phyloP scores from a whole-genome alignment of 2,329 filamentous ascomycete genomes.

The Rhynchosporium secalis region DNA sequence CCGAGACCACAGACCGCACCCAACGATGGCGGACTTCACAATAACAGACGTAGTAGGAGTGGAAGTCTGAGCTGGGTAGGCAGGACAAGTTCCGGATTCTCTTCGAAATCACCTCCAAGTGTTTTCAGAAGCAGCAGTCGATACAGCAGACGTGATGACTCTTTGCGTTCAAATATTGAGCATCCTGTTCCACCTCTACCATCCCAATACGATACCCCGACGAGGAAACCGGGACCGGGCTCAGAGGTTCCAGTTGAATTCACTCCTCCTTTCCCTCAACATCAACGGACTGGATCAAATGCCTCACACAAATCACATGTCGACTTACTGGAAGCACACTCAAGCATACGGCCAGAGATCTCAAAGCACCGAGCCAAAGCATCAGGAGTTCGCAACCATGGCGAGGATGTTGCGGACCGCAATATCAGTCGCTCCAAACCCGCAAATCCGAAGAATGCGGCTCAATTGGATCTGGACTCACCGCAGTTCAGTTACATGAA shows the following conservation, averaged over 20 bases:
- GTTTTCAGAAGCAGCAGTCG: constrained; percentile 18
- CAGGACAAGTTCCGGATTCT: constrained; percentile 30
- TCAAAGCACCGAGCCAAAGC: constrained; percentile 49
- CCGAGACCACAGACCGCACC: constrained; percentile 28
- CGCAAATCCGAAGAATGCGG: neutral
- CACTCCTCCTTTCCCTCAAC: constrained; percentile 16
- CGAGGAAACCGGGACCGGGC: constrained; percentile 7
- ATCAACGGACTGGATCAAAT: constrained; percentile 14
- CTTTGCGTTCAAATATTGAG: constrained; percentile 1
- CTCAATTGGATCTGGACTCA: constrained; percentile 22
- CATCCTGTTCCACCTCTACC: constrained; percentile 9
- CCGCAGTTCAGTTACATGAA: constrained; percentile 30
- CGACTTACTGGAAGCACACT: constrained; percentile 60
- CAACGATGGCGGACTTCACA: constrained; percentile 21
- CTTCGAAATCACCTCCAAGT: constrained; percentile 25
- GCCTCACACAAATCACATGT: constrained; percentile 41
- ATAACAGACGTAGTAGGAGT: neutral
- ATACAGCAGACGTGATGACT: constrained; percentile 12
- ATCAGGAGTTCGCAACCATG: constrained; percentile 54
- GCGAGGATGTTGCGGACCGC: constrained; percentile 65
- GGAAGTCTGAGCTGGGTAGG: constrained; percentile 11
- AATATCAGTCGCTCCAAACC: constrained; percentile 43
- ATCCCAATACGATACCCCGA: constrained; percentile 11
- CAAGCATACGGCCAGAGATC: constrained; percentile 49
- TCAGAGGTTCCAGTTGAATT: neutral